Base-by-base conservation (phyloP, 2,329 filamentous ascomycete species). In the Stachybotrys echinatus region DNA sequence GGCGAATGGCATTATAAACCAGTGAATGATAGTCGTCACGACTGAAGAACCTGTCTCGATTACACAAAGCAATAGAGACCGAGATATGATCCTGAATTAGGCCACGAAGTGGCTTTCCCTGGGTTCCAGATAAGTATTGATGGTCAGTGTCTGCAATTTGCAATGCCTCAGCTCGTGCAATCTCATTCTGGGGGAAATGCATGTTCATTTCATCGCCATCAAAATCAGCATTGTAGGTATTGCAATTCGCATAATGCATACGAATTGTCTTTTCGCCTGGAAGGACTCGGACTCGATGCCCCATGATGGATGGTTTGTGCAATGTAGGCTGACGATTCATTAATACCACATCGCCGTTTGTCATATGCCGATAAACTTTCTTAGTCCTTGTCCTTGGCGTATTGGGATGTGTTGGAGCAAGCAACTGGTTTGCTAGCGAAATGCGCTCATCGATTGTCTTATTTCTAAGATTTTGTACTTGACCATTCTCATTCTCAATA, bases 191-290 rank as follows among this genome's bases (percentile, higher is more conserved):
- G 2, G 94, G 94, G 63, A 99, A 97, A 71, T 99, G 94, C 92
- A 99, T 95, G 68, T 99, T 99, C 94, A 99, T 99, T 70, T 99
- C 94, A 65, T 99, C 94, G 68, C 94, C 94, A 63, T 99, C 95
- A 64, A 99, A 99, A 77, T 99, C 94, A 27, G 94, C 94, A 61
- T 99, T 99, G 77, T 99, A 99, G 1, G 94, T 96, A 65, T 99
- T 99, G 69, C 94, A 97, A 68, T 99, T 99, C 61, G 94, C 92
- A 71, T 99, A 99, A 74, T 99, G 94, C 92, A 99, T 97, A 57
- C 94, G 91, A 65, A 99, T 92, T 0, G 94, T 97, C 72, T 95
- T 95, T 68, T 99, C 95, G 34, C 91, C 92, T 1, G 90, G 89
- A 18, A 99, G 74, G 6, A 99, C 92, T 52, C 92, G 84, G 47